Evolutionary conservation across 2,329 filamentous ascomycete species (phyloP).

Genomic region (Sporothrix schenckii): DNA sequence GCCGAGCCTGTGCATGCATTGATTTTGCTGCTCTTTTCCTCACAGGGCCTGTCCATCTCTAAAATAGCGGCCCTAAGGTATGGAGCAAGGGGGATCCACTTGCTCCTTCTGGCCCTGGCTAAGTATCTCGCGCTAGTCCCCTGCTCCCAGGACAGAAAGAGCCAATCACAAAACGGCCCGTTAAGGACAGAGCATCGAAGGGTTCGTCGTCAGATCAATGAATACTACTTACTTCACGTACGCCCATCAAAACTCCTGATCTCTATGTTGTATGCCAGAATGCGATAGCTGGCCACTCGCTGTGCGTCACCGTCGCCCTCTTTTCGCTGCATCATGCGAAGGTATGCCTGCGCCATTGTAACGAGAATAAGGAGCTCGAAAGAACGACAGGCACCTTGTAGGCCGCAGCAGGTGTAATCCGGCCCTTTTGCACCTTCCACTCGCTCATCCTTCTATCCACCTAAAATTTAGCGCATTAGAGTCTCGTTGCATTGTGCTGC

Average conservation of each 20-base stretch:
- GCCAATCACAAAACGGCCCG: constrained; percentile 18
- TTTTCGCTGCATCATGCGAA: not conserved
- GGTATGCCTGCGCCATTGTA: not conserved
- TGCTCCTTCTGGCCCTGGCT: constrained; percentile 22
- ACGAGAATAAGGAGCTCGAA: not conserved
- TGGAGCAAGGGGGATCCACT: constrained; percentile 21
- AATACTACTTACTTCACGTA: not conserved
- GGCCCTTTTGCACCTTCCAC: constrained; percentile 4
- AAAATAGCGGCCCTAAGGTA: constrained; percentile 19
- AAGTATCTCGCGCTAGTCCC: constrained; percentile 26
- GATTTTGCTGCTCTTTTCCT: constrained; percentile 5
- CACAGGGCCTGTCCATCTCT: constrained; percentile 12
- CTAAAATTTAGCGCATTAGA: constrained; percentile 11
- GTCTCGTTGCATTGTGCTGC: constrained; percentile 4
- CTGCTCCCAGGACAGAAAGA: constrained; percentile 14
- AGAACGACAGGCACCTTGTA: not conserved
- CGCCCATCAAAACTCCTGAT: too few species aligned
- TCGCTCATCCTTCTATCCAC: constrained; percentile 5
- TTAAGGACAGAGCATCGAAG: constrained; percentile 15
- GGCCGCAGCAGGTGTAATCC: not conserved
- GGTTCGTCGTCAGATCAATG: not conserved
- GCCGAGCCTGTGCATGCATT: constrained; percentile 10
- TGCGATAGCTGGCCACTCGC: not conserved
- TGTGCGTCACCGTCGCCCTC: not conserved
- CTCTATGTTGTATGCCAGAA: not conserved